Evolutionary conservation across 2,329 filamentous ascomycete genomes (phyloP).

Genomic region (Colletotrichum lini): DNA sequence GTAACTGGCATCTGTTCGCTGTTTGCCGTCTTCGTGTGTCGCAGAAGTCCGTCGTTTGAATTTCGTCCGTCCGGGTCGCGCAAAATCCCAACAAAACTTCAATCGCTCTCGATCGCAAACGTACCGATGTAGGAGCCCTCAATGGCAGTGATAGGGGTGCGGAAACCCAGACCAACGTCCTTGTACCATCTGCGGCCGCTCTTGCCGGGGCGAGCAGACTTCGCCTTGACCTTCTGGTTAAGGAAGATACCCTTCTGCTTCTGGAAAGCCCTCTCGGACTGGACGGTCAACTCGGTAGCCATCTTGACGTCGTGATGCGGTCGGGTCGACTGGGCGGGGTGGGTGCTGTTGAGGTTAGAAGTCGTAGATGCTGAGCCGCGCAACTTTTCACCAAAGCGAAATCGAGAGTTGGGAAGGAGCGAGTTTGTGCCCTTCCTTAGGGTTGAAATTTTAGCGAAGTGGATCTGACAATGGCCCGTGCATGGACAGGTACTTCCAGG

Average conservation of each 20-base stretch:
- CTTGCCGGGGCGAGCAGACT: constrained; percentile 90
- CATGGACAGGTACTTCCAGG: not conserved
- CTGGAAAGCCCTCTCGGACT: constrained; percentile 99
- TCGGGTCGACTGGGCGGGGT: constrained; percentile 42
- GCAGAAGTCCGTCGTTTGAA: constrained; percentile 9
- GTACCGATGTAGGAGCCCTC: constrained; percentile 99
- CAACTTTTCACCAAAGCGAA: constrained; percentile 34
- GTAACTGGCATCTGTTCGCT: not conserved
- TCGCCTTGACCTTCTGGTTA: constrained; percentile 93
- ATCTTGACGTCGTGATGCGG: constrained; percentile 67
- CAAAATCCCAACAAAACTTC: constrained; percentile 5
- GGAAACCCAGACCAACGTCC: constrained; percentile 99
- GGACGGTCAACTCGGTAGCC: constrained; percentile 99
- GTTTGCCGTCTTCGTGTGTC: constrained; percentile 20
- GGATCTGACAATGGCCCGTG: not conserved
- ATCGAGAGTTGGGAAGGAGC: not conserved
- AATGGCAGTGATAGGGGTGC: constrained; percentile 98
- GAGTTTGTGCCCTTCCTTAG: constrained; percentile 8
- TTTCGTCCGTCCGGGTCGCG: constrained; percentile 1
- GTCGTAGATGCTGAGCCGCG: constrained; percentile 36
- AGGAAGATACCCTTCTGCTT: constrained; percentile 99
- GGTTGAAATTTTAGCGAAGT: constrained; percentile 36
- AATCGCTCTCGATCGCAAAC: constrained; percentile 57
- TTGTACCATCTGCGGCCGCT: constrained; percentile 96
- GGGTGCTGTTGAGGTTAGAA: constrained; percentile 43